A percentile compares a stretch with the other conserved stretches of the same genome.
Conservation (phyloP, 2,329 filamentous ascomycete genomes). For the Teratosphaeriaceae sp. region DNA sequence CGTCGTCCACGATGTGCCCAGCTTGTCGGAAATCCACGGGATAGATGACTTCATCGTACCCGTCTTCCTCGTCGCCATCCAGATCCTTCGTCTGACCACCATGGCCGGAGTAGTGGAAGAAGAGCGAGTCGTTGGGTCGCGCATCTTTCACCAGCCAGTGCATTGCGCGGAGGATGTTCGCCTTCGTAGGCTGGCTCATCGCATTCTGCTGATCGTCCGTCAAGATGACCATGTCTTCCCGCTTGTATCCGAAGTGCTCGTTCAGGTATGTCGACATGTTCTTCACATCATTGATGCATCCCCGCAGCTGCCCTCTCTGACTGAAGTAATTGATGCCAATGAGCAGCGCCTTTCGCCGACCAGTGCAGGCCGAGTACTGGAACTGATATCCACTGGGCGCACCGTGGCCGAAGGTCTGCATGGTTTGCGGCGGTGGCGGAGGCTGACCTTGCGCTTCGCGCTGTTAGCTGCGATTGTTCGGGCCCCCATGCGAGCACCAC, state of each 20-base stretch:
- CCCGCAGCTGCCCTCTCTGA: constrained; percentile 80
- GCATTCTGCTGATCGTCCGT: constrained; percentile 96
- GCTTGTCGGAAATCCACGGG: constrained; percentile 72
- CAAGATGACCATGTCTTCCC: constrained; percentile 94
- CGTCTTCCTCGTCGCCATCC: constrained; percentile 74
- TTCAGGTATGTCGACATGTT: constrained; percentile 93
- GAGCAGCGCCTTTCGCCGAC: constrained; percentile 77
- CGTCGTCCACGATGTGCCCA: constrained; percentile 78
- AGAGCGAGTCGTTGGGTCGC: constrained; percentile 84
- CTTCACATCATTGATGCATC: constrained; percentile 95
- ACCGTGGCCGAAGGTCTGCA: constrained; percentile 68
- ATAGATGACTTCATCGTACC: constrained; percentile 78
- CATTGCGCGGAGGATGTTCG: constrained; percentile 92
- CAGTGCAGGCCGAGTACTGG: constrained; percentile 87
- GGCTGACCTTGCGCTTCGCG: constrained; percentile 20
- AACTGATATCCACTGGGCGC: constrained; percentile 76
- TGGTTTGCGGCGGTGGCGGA: constrained; percentile 28
- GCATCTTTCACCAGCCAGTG: constrained; percentile 97
- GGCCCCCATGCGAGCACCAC: no score
- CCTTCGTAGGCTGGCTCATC: constrained; percentile 94
- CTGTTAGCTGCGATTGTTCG: background rate
- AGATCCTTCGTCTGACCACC: constrained; percentile 75
- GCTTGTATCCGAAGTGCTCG: constrained; percentile 82
- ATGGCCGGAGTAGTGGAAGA: constrained; percentile 94
- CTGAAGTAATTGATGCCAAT: constrained; percentile 98